Conservation (phyloP, 352 stramenopile species). For the Phytophthora litchii region DNA sequence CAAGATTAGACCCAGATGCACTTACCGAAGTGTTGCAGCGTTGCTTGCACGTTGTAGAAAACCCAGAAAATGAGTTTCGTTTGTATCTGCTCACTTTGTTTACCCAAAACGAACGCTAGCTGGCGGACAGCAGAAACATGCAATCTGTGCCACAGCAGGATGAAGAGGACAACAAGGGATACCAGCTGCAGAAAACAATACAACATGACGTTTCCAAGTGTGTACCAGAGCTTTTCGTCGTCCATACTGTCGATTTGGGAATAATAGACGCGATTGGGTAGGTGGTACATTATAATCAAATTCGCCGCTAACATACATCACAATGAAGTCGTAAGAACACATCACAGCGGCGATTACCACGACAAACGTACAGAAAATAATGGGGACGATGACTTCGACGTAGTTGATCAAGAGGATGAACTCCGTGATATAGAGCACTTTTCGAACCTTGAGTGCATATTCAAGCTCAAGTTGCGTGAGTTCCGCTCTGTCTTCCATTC, state of each 20-base stretch:
- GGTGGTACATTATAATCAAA: slow-evolving; percentile 32
- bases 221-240: slow-evolving; percentile 11
- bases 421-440: slow-evolving; percentile 50
- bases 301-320: slow-evolving; percentile 22
- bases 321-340: neutral
- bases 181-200: slow-evolving; percentile 47
- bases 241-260: slow-evolving; percentile 30
- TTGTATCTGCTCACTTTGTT: slow-evolving; percentile 38
- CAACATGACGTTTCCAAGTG: slow-evolving; percentile 35
- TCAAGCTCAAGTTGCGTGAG: slow-evolving; percentile 16
- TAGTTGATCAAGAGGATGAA: slow-evolving; percentile 53
- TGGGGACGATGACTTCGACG: slow-evolving; percentile 43
- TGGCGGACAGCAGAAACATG: slow-evolving; percentile 32
- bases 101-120: slow-evolving; percentile 47
- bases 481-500: neutral
- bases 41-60: slow-evolving; percentile 37
- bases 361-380: slow-evolving; percentile 44
- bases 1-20: neutral
- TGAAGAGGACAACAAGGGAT: slow-evolving; percentile 38
- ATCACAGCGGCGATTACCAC: neutral
- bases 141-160: slow-evolving; percentile 30
- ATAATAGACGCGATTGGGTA: slow-evolving; percentile 42
- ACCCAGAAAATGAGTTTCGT: slow-evolving; percentile 50
- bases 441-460: slow-evolving; percentile 22
- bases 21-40: slow-evolving; percentile 40